phyloP scores from a whole-genome alignment of 257 asterid species.

The Ehretia macrophylla region DNA sequence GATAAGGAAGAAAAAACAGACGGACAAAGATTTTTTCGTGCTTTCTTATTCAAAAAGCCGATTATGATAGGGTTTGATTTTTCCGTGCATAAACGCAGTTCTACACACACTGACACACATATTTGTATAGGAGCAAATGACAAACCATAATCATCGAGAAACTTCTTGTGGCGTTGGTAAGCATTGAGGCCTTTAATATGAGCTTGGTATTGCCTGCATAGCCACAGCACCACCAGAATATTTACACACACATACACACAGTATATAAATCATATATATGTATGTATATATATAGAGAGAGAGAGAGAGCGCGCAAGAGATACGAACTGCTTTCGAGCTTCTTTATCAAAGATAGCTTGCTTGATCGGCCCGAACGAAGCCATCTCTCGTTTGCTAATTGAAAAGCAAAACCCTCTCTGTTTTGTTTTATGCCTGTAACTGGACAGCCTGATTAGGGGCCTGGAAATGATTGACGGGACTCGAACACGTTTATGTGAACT shows the following conservation, averaged over 20 bases:
- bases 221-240: no score
- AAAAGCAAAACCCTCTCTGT: neutral
- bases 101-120: no score
- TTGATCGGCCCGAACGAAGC: constrained; percentile 76
- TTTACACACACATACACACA: no score
- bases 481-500: no score
- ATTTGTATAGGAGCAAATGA: neutral
- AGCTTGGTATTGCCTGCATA: constrained; percentile 67
- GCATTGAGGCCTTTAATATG: constrained; percentile 92
- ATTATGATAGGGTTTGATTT: no score
- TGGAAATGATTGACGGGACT: no score
- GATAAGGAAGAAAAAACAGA: no score
- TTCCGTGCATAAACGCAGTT: no score
- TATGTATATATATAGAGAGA: neutral
- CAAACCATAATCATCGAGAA: constrained; percentile 75
- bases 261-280: no score
- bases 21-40: no score
- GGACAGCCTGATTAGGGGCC: neutral
- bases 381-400: constrained; percentile 26
- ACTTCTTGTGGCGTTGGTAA: constrained; percentile 92
- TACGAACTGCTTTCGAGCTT: constrained; percentile 71
- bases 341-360: constrained; percentile 73
- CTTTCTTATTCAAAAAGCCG: no score
- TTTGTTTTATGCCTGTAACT: no score
- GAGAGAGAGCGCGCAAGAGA: constrained; percentile 1